A percentile compares a stretch with the other conserved stretches of the same genome.
phyloP scores from a whole-genome alignment of 2,329 filamentous ascomycete species.

The Phaeosphaeriaceae sp. region DNA sequence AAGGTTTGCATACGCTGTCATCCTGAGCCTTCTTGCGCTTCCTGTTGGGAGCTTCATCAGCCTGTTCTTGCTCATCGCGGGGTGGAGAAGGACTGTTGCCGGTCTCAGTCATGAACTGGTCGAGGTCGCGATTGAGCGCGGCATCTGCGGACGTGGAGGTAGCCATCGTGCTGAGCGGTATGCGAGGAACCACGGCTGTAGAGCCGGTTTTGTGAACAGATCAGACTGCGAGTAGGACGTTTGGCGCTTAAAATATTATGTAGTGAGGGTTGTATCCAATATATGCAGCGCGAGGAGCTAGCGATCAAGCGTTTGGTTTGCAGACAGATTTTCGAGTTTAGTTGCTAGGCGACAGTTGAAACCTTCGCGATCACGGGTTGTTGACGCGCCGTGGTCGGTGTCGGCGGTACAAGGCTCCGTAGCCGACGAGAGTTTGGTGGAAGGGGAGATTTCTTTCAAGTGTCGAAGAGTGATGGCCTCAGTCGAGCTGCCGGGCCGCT shows the following conservation, averaged over 20 bases:
- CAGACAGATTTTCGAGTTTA: constrained; percentile 1
- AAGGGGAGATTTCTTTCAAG: constrained; percentile 4
- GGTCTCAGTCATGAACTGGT: constrained; percentile 22
- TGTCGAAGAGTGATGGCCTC: constrained; percentile 14
- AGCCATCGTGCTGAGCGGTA: constrained; percentile 13
- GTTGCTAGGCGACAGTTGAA: constrained; percentile 17
- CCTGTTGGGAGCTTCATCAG: constrained; percentile 10
- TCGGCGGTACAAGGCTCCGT: constrained; percentile 5
- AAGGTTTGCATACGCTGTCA: constrained; percentile 22
- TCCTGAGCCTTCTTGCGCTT: constrained; percentile 35
- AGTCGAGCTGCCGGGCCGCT: constrained; percentile 22
- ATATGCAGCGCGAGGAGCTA: not conserved
- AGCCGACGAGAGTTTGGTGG: constrained; percentile 8
- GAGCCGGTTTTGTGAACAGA: not conserved
- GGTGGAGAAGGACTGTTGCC: constrained; percentile 6
- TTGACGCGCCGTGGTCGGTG: constrained; percentile 17
- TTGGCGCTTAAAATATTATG: not conserved
- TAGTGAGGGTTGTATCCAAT: not conserved
- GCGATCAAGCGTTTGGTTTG: not conserved
- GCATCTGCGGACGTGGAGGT: constrained; percentile 3
- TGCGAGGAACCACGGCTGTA: not conserved
- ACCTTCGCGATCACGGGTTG: constrained; percentile 8
- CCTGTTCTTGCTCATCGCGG: constrained; percentile 6
- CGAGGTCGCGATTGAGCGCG: constrained; percentile 10
- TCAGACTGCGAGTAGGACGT: not conserved